phyloP scores from a whole-genome alignment of 1,139 yeast genomes.

The Casaregolazyma lundiana region DNA sequence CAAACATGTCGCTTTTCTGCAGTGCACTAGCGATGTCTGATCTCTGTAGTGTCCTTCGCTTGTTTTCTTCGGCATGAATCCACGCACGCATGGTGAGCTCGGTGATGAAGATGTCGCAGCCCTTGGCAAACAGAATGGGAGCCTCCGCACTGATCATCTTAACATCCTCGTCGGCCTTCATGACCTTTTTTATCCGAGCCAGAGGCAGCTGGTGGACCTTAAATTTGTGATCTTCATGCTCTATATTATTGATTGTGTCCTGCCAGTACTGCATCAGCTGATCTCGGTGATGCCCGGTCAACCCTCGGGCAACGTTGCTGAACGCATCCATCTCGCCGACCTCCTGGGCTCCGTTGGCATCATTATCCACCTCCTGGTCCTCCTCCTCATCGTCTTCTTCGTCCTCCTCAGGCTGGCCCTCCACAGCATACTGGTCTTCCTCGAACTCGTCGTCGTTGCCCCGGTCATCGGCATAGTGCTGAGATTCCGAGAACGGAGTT shows the following conservation, averaged over 20 bases:
- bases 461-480: constrained; percentile 6
- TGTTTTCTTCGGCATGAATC: constrained; percentile 97
- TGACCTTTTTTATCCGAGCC: constrained; percentile 90
- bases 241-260: constrained; percentile 78
- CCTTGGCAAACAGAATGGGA: constrained; percentile 93
- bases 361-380: constrained; percentile 1
- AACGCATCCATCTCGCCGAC: constrained; percentile 37
- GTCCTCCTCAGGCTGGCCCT: constrained; percentile 9
- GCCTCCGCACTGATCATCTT: constrained; percentile 98
- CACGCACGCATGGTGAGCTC: constrained; percentile 98
- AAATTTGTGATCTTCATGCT: constrained; percentile 85
- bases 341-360: constrained; percentile 5
- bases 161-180: constrained; percentile 97
- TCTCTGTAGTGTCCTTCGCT: constrained; percentile 87
- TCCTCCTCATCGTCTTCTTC: constrained; percentile 6
- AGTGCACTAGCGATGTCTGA: constrained; percentile 94
- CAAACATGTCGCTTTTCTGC: constrained; percentile 95
- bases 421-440: constrained; percentile 7
- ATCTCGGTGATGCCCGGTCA: constrained; percentile 74
- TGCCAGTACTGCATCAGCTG: constrained; percentile 97
- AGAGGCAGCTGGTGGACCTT: constrained; percentile 90
- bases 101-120: constrained; percentile 94
- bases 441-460: constrained; percentile 2
- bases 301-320: constrained; percentile 90
- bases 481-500: constrained; percentile 3